Base-by-base conservation (phyloP, 352 stramenopile species). In the Phytophthora sojae region DNA sequence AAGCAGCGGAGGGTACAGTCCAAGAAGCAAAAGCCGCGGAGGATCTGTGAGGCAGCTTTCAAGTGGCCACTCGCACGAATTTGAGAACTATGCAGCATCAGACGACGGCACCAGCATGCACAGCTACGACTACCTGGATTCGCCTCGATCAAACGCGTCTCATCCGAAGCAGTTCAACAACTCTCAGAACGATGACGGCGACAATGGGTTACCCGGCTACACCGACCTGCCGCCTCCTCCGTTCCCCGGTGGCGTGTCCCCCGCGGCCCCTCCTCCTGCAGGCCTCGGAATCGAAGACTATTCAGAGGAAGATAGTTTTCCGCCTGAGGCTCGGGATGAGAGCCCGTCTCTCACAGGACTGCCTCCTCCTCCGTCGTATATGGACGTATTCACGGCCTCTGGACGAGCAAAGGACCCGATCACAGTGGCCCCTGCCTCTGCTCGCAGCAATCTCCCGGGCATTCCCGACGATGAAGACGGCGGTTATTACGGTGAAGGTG, bases 351-450 rank as follows among this genome's bases (percentile, higher is more conserved):
- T 76, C 14, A 71, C 71, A 26, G 64, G 57, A 25, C 39, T 88
- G 19, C 71, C 76, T 5, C 79, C 84, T 42, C 83, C 83, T 26
- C 82, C 84, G 5, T 64, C 79, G 7, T 92, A 92, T 69, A 67
- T 79, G 57, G 79, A 88, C 50, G 67, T 88, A 6, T 88, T 88
- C 57, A 88, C 80, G 15, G 61, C 78, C 39, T 85, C 77, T 29
- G 80, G 80, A 17, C 68, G 76, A 21, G 62, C 65, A 1, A 78
- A 78, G n/a, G 77, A 79, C 47, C 39, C 51, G 23, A 21, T 61
- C 14, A 42, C 25, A 11, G 1, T 70, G 25, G 51, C 63, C 12
- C 66, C 70, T 8, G 44, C 65, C 39, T 76, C 69, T 25, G 35
- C 66, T 58, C 61, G 61, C 23, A 78, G 61, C 60, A 68, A 77